Percentiles rank a stretch among this genome's conserved stretches.
These are phyloP conservation scores for Stagonosporopsis tanaceti DNA, from an alignment of 2,329 filamentous ascomycete genomes.

Conservation along the genomic window DNA sequence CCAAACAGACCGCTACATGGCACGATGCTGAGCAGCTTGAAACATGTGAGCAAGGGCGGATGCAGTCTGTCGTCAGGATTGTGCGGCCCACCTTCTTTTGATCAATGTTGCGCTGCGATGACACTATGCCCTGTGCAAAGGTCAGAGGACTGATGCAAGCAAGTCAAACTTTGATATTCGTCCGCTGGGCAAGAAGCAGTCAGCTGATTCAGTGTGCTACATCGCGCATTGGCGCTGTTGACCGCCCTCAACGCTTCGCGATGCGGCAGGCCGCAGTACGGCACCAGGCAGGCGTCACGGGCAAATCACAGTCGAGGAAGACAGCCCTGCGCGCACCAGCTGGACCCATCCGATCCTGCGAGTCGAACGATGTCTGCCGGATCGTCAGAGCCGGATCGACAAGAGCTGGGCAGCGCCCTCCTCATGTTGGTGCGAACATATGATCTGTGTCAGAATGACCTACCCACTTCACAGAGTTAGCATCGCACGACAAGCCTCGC, in stretches of 20 bases:
- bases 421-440: constrained; percentile 10
- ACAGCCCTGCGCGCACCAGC: neutral
- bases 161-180: neutral
- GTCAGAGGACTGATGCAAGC: too few species aligned
- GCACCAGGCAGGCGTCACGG: neutral
- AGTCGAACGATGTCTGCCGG: neutral
- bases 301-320: constrained; percentile 4
- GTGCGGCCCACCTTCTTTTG: neutral
- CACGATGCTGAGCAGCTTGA: neutral
- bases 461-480: constrained; percentile 11
- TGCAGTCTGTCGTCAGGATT: neutral
- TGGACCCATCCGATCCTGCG: neutral
- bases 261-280: constrained; percentile 1
- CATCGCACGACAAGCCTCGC: constrained; percentile 33
- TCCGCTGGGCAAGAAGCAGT: neutral
- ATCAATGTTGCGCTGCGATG: neutral
- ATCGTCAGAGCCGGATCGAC: constrained; percentile 7
- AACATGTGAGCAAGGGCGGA: neutral
- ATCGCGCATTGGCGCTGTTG: neutral
- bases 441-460: constrained; percentile 20
- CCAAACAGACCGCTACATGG: neutral
- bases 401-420: neutral
- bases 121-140: too few species aligned
- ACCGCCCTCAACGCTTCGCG: neutral
- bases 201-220: neutral